Base-by-base conservation (phyloP, 2,329 filamentous ascomycete species). In the Aspergillus udagawae region DNA sequence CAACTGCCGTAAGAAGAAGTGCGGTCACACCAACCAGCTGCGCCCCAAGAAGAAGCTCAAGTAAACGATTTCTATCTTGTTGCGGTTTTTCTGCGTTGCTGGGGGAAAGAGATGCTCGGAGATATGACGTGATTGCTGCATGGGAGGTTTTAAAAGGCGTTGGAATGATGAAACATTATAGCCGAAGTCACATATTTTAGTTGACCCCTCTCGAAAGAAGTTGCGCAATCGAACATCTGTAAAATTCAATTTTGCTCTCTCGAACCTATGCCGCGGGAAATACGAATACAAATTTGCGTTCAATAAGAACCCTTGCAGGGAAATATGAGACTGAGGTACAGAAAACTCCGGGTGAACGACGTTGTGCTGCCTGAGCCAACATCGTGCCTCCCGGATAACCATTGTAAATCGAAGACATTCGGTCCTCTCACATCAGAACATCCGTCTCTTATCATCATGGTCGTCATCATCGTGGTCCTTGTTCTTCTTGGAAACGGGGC, bases 31-130 rank as follows among this genome's bases (percentile, higher is more conserved):
- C 84, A 97, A 97, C 91, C 94, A 99, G 88, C 91, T 99, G 79
- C 91, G 94, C 83, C 94, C 94, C 81, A 99, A 99, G 93, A 99
- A 99, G 92, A 99, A 99, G 93, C 87, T 96, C 79, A 96, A 97
- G 84, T 93, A 89, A 61, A 69, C 70, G 69, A 73, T 64, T 71
- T 58, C 62, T 65, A 65, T 67, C 58, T 67, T 66, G 65, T 67
- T 71, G 63, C 63, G 80, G 83, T 79, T 78, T 75, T 78, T 82
- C 70, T 74, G 69, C 66, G 70, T 69, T 71, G 68, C 65, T 70
- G 70, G 69, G 66, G 64, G 59, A 64, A 65, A 65, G 65, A 61
- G 57, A 64, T 64, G 65, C 58, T 60, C 62, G 66, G 64, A 67
- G 64, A 65, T 64, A 64, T 67, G 66, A 67, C 63, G 67, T 64